Conservation (phyloP, 2,329 filamentous ascomycete species). For the Fusarium liriodendri region DNA sequence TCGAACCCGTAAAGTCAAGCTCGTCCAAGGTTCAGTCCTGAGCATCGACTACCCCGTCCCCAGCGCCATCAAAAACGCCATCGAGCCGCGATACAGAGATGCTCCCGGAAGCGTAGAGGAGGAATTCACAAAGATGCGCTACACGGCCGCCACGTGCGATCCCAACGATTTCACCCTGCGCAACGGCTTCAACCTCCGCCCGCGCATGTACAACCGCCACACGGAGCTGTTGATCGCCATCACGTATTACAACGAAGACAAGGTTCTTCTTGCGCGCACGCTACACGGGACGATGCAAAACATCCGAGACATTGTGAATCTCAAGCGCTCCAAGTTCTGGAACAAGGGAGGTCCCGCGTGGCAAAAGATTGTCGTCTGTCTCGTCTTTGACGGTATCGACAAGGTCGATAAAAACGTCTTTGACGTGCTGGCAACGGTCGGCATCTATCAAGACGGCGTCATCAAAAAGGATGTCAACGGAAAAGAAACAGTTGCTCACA, state of each 20-base stretch:
- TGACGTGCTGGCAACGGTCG: slow-evolving; percentile 39
- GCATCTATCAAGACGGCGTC: slow-evolving; percentile 42
- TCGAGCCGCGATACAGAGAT: slow-evolving; percentile 35
- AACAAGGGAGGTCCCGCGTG: slow-evolving; percentile 41
- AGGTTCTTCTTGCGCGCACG: slow-evolving; percentile 41
- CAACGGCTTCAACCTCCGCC: slow-evolving; percentile 41
- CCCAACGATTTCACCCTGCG: slow-evolving; percentile 41
- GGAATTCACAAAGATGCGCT: slow-evolving; percentile 42
- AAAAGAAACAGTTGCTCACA: slow-evolving; percentile 41
- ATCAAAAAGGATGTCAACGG: slow-evolving; percentile 42
- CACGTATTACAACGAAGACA: slow-evolving; percentile 43
- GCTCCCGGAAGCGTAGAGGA: slow-evolving; percentile 34
- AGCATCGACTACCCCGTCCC: slow-evolving; percentile 42
- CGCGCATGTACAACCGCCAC: slow-evolving; percentile 42
- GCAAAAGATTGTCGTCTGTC: slow-evolving; percentile 42
- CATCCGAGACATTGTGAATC: slow-evolving; percentile 40
- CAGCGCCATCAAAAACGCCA: slow-evolving; percentile 42
- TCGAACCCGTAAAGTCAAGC: slow-evolving; percentile 40
- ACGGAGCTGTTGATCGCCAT: slow-evolving; percentile 41
- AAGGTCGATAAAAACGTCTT: slow-evolving; percentile 43
- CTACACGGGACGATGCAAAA: slow-evolving; percentile 41
- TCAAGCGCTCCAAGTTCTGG: slow-evolving; percentile 42
- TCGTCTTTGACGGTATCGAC: slow-evolving; percentile 41
- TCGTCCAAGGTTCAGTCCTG: slow-evolving; percentile 41
- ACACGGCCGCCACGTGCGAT: slow-evolving; percentile 42